Conservation (phyloP, 768 basidiomycete genomes). For the Xerocomellus dryophilus region DNA sequence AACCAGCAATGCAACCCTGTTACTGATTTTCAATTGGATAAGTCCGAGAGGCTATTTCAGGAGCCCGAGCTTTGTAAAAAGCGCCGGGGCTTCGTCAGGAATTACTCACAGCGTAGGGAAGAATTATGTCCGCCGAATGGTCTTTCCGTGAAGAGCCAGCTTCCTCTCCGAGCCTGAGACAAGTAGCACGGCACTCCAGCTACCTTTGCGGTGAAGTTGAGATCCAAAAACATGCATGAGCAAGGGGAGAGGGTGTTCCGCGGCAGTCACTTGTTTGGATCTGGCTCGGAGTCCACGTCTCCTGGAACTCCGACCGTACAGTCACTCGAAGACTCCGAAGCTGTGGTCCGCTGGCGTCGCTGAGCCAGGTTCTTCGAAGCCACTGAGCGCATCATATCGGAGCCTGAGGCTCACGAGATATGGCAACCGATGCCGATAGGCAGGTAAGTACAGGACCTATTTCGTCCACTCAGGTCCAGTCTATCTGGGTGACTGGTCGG, state of each 20-base stretch:
- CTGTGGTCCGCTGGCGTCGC: constrained; percentile 24
- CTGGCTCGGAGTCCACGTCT: too few relatives aligned
- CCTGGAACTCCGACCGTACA: constrained; percentile 74
- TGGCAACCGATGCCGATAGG: too few relatives aligned
- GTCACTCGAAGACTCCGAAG: too few relatives aligned
- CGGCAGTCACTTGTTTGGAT: constrained; percentile 48
- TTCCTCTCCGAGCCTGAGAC: constrained; percentile 68
- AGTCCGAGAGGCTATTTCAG: neutral
- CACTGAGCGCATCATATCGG: too few relatives aligned
- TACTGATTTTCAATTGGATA: constrained; percentile 7
- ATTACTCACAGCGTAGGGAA: constrained; percentile 70
- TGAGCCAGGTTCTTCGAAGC: too few relatives aligned
- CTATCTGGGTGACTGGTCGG: too few relatives aligned
- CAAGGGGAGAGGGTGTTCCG: too few relatives aligned
- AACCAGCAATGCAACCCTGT: constrained; percentile 77
- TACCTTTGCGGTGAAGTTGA: constrained; percentile 63
- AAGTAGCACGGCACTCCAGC: constrained; percentile 69
- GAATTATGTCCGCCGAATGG: constrained; percentile 64
- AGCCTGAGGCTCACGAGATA: too few relatives aligned
- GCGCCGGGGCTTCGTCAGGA: constrained; percentile 64
- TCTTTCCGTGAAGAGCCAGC: constrained; percentile 68
- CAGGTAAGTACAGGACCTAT: too few relatives aligned
- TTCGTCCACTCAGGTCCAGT: too few relatives aligned
- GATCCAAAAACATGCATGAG: constrained; percentile 7
- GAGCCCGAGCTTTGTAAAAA: constrained; percentile 63